phyloP scores from a whole-genome alignment of 176 grass and related monocot genomes.

The Guadua angustifolia region DNA sequence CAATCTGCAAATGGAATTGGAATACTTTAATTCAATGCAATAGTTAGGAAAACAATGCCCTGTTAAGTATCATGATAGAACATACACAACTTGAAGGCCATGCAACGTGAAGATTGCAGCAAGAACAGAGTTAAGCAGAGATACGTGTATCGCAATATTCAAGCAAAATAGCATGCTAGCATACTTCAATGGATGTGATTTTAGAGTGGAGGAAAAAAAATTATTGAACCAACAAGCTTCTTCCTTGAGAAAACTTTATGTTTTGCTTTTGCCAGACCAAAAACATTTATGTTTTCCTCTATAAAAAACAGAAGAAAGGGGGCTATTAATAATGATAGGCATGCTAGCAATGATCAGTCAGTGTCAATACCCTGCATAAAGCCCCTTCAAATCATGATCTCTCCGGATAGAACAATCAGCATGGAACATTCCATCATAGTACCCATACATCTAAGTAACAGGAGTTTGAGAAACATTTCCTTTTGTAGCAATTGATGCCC shows the following conservation, averaged over 20 bases:
- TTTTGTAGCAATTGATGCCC: too few relatives aligned
- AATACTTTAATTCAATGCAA: too few relatives aligned
- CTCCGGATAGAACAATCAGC: too few relatives aligned
- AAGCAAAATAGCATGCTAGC: neutral
- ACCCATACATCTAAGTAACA: too few relatives aligned
- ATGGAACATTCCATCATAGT: too few relatives aligned
- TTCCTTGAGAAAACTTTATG: neutral
- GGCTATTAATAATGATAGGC: constrained; percentile 14
- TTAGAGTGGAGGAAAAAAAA: neutral
- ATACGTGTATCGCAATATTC: neutral
- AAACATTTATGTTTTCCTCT: neutral
- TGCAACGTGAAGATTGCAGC: neutral
- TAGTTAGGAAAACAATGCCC: too few relatives aligned
- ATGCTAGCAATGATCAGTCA: constrained; percentile 23
- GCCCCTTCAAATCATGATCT: too few relatives aligned
- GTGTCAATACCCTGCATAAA: too few relatives aligned
- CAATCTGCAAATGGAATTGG: too few relatives aligned
- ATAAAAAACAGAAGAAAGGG: neutral
- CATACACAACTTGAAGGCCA: too few relatives aligned
- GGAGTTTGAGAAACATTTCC: too few relatives aligned
- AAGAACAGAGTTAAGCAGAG: neutral
- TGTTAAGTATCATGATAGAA: too few relatives aligned
- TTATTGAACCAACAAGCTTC: neutral
- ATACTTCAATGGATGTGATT: neutral
- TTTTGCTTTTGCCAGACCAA: neutral